phyloP scores from a whole-genome alignment of 768 basidiomycete genomes.

The Rubroboletus satanas region DNA sequence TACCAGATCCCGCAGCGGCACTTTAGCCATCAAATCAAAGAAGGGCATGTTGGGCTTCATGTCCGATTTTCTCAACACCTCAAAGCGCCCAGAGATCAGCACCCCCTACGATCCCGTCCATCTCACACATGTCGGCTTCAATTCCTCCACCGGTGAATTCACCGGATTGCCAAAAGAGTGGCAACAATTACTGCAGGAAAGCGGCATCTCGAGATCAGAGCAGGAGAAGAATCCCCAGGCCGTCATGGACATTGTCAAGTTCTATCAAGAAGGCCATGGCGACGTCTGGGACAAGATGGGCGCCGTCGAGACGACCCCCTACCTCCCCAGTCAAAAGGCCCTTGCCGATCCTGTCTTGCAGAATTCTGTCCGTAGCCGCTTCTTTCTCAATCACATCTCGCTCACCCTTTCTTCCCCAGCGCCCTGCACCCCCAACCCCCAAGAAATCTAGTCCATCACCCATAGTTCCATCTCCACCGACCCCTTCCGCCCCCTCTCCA shows the following conservation, averaged over 20 bases:
- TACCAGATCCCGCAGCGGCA: constrained; percentile 41
- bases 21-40: constrained; percentile 41
- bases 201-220: constrained; percentile 88
- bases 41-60: constrained; percentile 65
- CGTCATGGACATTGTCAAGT: constrained; percentile 98
- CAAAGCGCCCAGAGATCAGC: constrained; percentile 86
- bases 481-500: constrained; percentile 40
- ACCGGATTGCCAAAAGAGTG: constrained; percentile 98
- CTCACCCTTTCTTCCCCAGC: constrained; percentile 24
- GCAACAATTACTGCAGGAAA: constrained; percentile 95
- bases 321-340: constrained; percentile 26
- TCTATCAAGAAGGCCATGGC: constrained; percentile 87
- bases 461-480: constrained; percentile 25
- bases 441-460: constrained; percentile 36
- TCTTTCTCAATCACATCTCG: background rate
- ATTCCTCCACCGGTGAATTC: constrained; percentile 97
- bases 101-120: constrained; percentile 99
- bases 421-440: constrained; percentile 39
- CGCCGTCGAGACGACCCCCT: constrained; percentile 38
- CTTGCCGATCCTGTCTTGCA: constrained; percentile 47
- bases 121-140: constrained; percentile 99
- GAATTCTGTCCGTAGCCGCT: constrained; percentile 47
- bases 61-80: constrained; percentile 71
- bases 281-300: constrained; percentile 88
- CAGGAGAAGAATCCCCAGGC: constrained; percentile 98